Conservation (phyloP, 2,329 filamentous ascomycete species). For the Shiraia sp. region DNA sequence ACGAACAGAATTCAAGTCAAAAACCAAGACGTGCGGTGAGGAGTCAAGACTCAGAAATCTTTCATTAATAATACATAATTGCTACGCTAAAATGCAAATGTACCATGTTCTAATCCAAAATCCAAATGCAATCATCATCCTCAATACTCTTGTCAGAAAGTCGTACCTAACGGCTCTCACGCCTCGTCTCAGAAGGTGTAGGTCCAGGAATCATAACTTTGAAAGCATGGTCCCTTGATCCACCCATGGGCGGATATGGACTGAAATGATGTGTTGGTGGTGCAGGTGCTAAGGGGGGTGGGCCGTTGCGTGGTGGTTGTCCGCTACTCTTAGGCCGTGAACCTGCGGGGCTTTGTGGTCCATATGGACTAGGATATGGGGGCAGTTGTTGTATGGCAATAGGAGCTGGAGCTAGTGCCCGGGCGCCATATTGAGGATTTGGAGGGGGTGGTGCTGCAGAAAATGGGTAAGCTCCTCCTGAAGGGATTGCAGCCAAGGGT, state of each 20-base stretch:
- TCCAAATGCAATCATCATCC: conserved; percentile 1
- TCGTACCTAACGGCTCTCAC: conserved; percentile 33
- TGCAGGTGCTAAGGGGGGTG: conserved; percentile 36
- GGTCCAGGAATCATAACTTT: conserved; percentile 38
- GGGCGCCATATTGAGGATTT: conserved; percentile 18
- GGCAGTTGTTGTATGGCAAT: conserved; percentile 19
- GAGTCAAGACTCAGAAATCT: too few species aligned
- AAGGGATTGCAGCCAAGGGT: conserved; percentile 31
- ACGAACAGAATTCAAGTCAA: too few species aligned
- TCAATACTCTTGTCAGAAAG: conserved; percentile 1
- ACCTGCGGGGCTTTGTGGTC: conserved; percentile 26
- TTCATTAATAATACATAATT: too few species aligned
- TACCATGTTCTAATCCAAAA: not conserved
- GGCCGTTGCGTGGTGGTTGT: conserved; percentile 24
- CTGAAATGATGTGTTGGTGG: conserved; percentile 28
- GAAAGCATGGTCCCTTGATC: conserved; percentile 30
- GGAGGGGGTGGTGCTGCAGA: conserved; percentile 16
- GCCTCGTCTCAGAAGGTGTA: conserved; percentile 23
- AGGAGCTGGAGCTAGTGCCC: conserved; percentile 31
- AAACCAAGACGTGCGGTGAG: too few species aligned
- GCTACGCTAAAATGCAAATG: too few species aligned
- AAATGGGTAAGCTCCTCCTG: conserved; percentile 20
- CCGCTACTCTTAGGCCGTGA: conserved; percentile 29
- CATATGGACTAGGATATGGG: conserved; percentile 36
- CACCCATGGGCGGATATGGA: conserved; percentile 27